Base-by-base conservation (phyloP, 352 stramenopile genomes). In the Paralagenidium karlingii region DNA sequence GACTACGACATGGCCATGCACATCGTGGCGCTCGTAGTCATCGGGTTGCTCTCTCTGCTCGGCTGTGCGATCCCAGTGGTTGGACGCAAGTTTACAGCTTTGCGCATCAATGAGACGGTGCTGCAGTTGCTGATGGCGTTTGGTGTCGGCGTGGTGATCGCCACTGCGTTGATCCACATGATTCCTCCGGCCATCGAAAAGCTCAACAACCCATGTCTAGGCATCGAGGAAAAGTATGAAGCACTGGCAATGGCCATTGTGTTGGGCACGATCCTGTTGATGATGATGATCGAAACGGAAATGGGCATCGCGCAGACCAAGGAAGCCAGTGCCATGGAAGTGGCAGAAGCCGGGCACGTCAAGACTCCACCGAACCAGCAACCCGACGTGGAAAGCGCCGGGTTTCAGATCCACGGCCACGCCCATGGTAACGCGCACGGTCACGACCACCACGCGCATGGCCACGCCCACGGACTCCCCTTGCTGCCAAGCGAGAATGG, bases 81-180 rank as follows among this genome's bases (percentile, higher is more conserved):
- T 19, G 56, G 60, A 16, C 51, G 49, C 43, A 58, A 63, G 19
- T 53, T 71, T 11, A 46, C 56, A 21, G 41, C 52, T 9, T 53
- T 58, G 19, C 47, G 52, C 11, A 36, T 51, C 43, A 65, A 64
- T n/a, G 61, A 57, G 21, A 25, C 71, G 13, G 55, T 67, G 20
- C 63, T 82, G 45, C 55, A 74, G 37, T 59, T 58, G 26, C 58
- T 81, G 27, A 63, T 70, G 27, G 53, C 65, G 1, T 77, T 84
- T 38, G 65, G 64, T 1, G 75, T 70, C 45, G 75, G 75, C 33
- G 69, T 82, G 4, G 66, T 88, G 27, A 58, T 85, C 31, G 47
- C 59, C 36, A 82, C 71, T 15, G 62, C 65, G 24, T 57, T 84
- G 25, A 80, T 88, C 41, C 75, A 88, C 58, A 80, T 84, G 58